Base-by-base conservation (phyloP, 148 eudicot genomes). In the Polygonum aviculare region DNA sequence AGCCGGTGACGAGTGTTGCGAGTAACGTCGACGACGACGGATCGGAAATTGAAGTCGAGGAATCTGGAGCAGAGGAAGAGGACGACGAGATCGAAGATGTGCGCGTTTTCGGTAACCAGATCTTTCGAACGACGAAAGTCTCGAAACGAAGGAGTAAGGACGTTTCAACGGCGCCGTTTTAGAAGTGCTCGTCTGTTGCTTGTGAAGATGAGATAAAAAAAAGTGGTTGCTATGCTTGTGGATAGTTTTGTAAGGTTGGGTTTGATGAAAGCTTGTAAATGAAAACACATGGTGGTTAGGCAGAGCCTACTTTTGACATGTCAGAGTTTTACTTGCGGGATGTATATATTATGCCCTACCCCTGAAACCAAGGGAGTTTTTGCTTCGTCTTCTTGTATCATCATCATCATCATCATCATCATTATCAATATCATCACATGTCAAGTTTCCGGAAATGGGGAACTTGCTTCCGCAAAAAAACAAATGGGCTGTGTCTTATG, bases 151-250 rank as follows among this genome's bases (percentile, higher is more conserved):
- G 69, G 11, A 54, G 22, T 14, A 81, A 63, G 21, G 84, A 79
- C 15, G 81, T 75, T 12, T 6, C 65, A 5, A 81, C 84, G 60
- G 86, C 86, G 33, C 86, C 86, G 7, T 84, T 84, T 39, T 81
- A 72, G 62, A 35, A 40, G 31, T 8, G 36, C 6, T 54, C 26
- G 19, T 54, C 26, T 7, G 60, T 54, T 54, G 60, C 60, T 8
- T 9, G 21, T 19, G 31, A n/a, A n/a, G 33, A n/a, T 57, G 8
- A 19, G 31, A 26, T 26, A 26, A 26, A 7, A 21, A 55, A 57
- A 57, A 44, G 47, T 57, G 63, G 35, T 21, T 8, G 12, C 11
- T 2, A 5, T 19, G 5, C n/a, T n/a, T 57, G 63, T 57, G 11
- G 21, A 57, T 57, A 57, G 11, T 57, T 57, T 57, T 12, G 63